phyloP scores from a whole-genome alignment of 495 filamentous ascomycete species.

The Trichoderma parareesei region DNA sequence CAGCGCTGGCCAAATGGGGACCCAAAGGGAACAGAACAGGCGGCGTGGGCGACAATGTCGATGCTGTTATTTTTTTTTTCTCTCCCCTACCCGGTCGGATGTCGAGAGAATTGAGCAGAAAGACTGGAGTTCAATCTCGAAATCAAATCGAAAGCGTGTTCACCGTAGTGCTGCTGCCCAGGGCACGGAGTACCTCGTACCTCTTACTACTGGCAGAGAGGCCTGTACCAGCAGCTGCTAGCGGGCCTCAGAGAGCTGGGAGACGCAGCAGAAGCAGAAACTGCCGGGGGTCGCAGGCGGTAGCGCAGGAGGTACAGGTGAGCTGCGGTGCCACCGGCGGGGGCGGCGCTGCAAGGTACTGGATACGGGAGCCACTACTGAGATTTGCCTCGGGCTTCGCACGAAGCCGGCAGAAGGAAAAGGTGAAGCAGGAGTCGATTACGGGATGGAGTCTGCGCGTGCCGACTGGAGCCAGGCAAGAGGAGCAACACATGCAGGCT shows the following conservation, averaged over 20 bases:
- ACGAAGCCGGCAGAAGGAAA: too few relatives aligned
- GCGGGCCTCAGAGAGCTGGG: neutral
- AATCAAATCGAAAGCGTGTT: constrained; percentile 1
- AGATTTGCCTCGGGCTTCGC: too few relatives aligned
- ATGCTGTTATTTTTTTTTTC: neutral
- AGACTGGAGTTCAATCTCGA: neutral
- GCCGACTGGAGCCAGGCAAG: neutral
- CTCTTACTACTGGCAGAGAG: neutral
- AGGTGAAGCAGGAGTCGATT: too few relatives aligned
- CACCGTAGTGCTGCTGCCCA: constrained; percentile 5
- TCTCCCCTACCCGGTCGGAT: neutral
- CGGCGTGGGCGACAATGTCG: neutral
- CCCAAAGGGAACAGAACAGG: neutral
- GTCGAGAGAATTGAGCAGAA: neutral
- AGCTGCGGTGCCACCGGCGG: too few relatives aligned
- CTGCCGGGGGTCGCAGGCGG: too few relatives aligned
- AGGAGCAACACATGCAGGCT: neutral
- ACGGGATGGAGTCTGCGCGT: too few relatives aligned
- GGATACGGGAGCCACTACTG: too few relatives aligned
- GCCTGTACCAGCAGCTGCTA: too few relatives aligned
- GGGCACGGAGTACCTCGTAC: constrained; percentile 1
- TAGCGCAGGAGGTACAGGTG: too few relatives aligned
- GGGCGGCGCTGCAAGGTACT: too few relatives aligned
- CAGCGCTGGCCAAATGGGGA: neutral
- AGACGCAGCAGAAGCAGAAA: neutral